These are phyloP conservation scores for Alopecurus myosuroides DNA, from an alignment of 176 grass and related monocot genomes.

Conservation along the genomic window DNA sequence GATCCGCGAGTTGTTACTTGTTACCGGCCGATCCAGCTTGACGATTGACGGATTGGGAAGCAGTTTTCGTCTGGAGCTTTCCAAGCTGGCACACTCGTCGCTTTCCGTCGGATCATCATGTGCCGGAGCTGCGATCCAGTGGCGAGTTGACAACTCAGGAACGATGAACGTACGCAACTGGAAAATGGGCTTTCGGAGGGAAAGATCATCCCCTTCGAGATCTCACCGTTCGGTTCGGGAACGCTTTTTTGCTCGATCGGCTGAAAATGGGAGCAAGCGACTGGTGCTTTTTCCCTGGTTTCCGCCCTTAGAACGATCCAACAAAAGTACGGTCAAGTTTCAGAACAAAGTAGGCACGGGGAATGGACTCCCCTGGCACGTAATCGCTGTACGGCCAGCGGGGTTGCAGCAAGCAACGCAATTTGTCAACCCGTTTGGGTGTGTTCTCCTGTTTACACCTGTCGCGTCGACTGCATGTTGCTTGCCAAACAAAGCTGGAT, in stretches of 20 bases:
- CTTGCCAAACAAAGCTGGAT: no score
- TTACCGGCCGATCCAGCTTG: background rate
- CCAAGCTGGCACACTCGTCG: background rate
- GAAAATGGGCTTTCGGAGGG: background rate
- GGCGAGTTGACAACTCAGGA: background rate
- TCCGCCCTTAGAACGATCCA: background rate
- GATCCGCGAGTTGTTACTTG: background rate
- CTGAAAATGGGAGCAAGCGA: background rate
- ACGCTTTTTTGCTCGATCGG: background rate
- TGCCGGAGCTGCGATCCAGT: background rate
- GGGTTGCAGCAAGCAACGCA: background rate
- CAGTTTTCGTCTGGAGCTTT: background rate
- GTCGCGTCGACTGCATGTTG: background rate
- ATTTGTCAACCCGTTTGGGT: background rate
- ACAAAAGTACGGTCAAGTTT: background rate
- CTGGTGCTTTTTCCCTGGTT: background rate
- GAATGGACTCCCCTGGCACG: background rate
- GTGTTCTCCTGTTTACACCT: background rate
- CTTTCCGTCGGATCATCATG: background rate
- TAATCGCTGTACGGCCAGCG: background rate
- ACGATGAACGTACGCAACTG: background rate
- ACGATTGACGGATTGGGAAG: background rate
- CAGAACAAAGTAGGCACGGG: background rate
- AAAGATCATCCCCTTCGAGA: background rate
- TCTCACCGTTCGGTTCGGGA: background rate